Evolutionary conservation across 2,329 filamentous ascomycete genomes (phyloP), one percentile per base, ranked within the genome.

Genomic region (Emergomyces pasteurianus): DNA sequence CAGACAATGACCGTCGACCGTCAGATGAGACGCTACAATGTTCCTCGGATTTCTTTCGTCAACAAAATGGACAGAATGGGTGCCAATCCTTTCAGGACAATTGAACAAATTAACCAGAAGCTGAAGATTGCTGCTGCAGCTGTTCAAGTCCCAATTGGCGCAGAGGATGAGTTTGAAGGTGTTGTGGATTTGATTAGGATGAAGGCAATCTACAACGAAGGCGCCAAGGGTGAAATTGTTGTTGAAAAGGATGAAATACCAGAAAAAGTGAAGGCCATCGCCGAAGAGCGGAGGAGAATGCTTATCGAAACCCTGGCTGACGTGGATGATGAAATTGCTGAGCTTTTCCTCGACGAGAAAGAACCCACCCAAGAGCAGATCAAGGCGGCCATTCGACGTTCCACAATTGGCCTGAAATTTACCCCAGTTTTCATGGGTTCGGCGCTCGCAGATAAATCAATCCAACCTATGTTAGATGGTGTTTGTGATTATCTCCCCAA

Each of bases 61-160:
- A 99, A 99, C 81, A 99, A 99, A 82, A 97, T 99, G 92, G 94
- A 99, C 72, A 88, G 94, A 66, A 96, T 96, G 88, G 94, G 94
- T 63, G 90, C 94, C 65, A 97, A 99, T 73, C 94, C 94, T 9
- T 99, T 92, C 85, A 96, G 95, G 78, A 92, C 91, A 9, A 86
- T 99, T 61, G 92, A 99, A 47, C 92, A 96, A 78, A 97, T 99
- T 81, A 96, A 96, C 79, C 84, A 86, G 69, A 99, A 99, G 78
- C 84, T 99, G 64, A 92, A 92, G 78, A 87, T 97, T 59, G 86
- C 89, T 38, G 94, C 94, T 40, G 94, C 94, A 14, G 94, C 94
- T 21, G 83, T 99, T 50, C 94, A 99, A 77, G 86, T 99, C 28
- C 94, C 94, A 10, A 96, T 99, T 67, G 94, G 94, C 62, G 80